These are phyloP conservation scores for Syncephalastrum racemosum DNA, from an alignment of 371 early-diverging fungal genomes.

Conservation along the genomic window DNA sequence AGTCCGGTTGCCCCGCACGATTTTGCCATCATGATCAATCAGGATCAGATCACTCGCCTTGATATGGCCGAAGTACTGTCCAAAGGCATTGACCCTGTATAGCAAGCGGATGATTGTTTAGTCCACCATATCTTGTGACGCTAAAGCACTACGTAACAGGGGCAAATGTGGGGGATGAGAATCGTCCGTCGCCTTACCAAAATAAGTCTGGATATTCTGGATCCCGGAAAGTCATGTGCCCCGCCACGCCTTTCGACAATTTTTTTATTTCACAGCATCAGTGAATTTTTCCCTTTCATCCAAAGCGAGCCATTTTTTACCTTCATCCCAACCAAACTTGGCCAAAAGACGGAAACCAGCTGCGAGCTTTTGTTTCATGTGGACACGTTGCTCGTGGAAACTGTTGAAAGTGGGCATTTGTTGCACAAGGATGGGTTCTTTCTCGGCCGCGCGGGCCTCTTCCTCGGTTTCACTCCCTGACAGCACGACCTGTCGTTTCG, in stretches of 20 bases:
- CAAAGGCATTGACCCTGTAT: slow-evolving; percentile 55
- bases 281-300: background rate
- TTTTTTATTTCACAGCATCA: background rate
- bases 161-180: background rate
- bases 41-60: slow-evolving; percentile 56
- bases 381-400: slow-evolving; percentile 52
- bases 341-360: slow-evolving; percentile 60
- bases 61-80: slow-evolving; percentile 54
- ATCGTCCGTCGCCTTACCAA: slow-evolving; percentile 31
- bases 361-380: slow-evolving; percentile 58
- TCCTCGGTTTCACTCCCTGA: slow-evolving; percentile 48
- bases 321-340: slow-evolving; percentile 59
- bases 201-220: slow-evolving; percentile 60
- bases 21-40: slow-evolving; percentile 53
- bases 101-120: background rate
- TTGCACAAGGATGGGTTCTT: slow-evolving; percentile 39
- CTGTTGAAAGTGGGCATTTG: slow-evolving; percentile 27
- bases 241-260: slow-evolving; percentile 8
- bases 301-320: slow-evolving; percentile 5
- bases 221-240: slow-evolving; percentile 58
- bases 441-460: slow-evolving; percentile 44
- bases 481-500: slow-evolving; percentile 35
- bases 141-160: background rate
- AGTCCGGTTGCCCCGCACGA: slow-evolving; percentile 45
- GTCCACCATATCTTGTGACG: background rate